Base-by-base conservation (phyloP, 108 stramenopile genomes). In the Skeletonema costatum region DNA sequence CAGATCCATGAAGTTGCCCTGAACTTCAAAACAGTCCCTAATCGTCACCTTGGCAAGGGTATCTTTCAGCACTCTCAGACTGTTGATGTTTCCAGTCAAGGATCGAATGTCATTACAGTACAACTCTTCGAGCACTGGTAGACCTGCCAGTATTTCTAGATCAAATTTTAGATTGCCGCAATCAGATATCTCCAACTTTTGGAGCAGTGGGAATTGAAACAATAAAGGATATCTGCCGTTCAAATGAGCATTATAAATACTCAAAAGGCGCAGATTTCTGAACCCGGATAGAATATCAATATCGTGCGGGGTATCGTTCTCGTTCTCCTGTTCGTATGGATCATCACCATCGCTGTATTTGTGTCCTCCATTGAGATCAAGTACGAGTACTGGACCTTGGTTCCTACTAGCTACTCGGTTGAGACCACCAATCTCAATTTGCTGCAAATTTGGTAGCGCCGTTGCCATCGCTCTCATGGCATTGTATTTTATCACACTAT, bases 1-100 rank as follows among this genome's bases (percentile, higher is more conserved):
- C 2, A 68, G 66, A 68, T 68, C 66, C 66, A 68, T 62, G 14
- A 62, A 32, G 60, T 62, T 36, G 19, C 60, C 60, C 60, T 13
- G 4, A 30, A 62, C 13, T 1, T 5, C 19, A 13, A 11, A 9
- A 21, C 60, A 35, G 4, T 4, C 0, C 2, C 4, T 17, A 11
- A 62, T 36, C 1, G 0, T 5, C 25, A 62, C 32, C 12, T n/a
- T 17, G 0, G 2, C 32, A 13, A 62, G 60, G 4, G 60, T 62
- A 4, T 36, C 35, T 16, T 30, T 62, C 0, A 62, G 60, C 60
- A 62, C 60, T 62, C 60, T 36, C 60, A 62, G n/a, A 21, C 13
- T 14, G 12, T 21, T 32, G 32, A 62, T 10, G 17, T 62, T 62
- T 14, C 60, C 60, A 13, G 41, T 42, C 2, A 9, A 42, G 13